phyloP scores from a whole-genome alignment of 768 basidiomycete genomes.

The Roridomyces roridus region DNA sequence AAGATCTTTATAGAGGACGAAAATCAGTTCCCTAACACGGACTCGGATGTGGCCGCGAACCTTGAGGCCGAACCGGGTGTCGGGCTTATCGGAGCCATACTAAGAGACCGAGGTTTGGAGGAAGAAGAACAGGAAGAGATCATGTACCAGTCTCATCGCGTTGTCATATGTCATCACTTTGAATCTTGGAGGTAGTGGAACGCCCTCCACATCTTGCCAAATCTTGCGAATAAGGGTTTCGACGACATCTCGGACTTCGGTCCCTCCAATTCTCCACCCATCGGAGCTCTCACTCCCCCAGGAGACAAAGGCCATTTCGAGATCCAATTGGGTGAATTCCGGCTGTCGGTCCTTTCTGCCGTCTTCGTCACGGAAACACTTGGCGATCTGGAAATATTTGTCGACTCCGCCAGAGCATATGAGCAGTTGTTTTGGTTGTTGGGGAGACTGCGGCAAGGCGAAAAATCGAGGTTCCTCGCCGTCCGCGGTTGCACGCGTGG shows the following conservation, averaged over 20 bases:
- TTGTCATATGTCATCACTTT: conserved; percentile 87
- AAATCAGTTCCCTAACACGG: conserved; percentile 4
- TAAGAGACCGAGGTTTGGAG: conserved; percentile 34
- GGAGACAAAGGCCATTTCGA: conserved; percentile 95
- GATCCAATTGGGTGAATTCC: conserved; percentile 96
- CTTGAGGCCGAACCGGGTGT: conserved; percentile 87
- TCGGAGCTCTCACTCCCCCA: conserved; percentile 60
- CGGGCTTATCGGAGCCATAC: conserved; percentile 97
- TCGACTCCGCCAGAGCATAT: conserved; percentile 91
- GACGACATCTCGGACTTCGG: conserved; percentile 79
- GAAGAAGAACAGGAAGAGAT: conserved; percentile 6
- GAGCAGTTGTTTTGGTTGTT: conserved; percentile 94
- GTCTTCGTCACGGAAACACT: conserved; percentile 96
- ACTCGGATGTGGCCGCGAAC: conserved; percentile 43
- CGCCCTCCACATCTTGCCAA: conserved; percentile 74
- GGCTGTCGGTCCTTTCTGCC: conserved; percentile 95
- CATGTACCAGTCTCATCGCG: conserved; percentile 82
- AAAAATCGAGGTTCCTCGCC: conserved; percentile 65
- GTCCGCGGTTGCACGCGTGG: conserved; percentile 60
- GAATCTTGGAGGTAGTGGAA: conserved; percentile 68
- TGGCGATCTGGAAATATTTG: conserved; percentile 91
- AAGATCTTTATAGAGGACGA: conserved; percentile 43
- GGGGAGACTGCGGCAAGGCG: conserved; percentile 92
- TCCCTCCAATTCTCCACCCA: conserved; percentile 86
- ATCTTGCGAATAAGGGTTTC: conserved; percentile 77